Base-by-base conservation (phyloP, 257 asterid species). In the Nicotiana obtusifolia region DNA sequence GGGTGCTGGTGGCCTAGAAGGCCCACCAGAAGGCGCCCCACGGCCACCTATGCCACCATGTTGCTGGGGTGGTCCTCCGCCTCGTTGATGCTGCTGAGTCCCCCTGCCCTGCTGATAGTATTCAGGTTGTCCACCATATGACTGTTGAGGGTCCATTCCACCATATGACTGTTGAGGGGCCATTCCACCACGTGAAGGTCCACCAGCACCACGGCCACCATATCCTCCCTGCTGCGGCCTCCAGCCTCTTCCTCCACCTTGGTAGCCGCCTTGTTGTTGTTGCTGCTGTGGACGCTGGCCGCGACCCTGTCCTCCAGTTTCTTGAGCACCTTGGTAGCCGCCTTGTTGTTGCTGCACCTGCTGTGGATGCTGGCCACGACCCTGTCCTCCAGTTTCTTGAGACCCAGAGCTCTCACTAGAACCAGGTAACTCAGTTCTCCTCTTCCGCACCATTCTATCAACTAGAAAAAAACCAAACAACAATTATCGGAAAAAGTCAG, bases 371-470 rank as follows among this genome's bases (percentile, higher is more conserved):
- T 80, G 88, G 24, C 85, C 91, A 77, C 56, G 82, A 78, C 93
- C 95, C 22, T 86, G 89, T 49, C 90, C 97, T 59, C 87, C 90
- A 79, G 89, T 54, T 81, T 91, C 91, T 71, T 86, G 89, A 47
- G 94, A 22, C 83, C 89, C 94, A 15, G 92, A 86, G 87, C 95
- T 79, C 84, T 95, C 94, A 33, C 95, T 89, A 78, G 87, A 80
- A 28, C 95, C 89, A 82, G 93, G 89, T 84, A 66, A 84, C 52
- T 89, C 97, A 71, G 93, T 89, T 83, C 97, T 83, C 86, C 88
- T 92, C 92, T 93, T 95, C 85, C 99, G 87, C 85, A 82, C 93
- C 99, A 95, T 95, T 78, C 64, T 81, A 65, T 82, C 82, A 88
- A 76, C 97, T 89, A 76, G 20, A 81, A 85, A 31, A 85, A 26